These are phyloP conservation scores for Boletus fagicola DNA, from an alignment of 768 basidiomycete genomes.

Conservation along the genomic window DNA sequence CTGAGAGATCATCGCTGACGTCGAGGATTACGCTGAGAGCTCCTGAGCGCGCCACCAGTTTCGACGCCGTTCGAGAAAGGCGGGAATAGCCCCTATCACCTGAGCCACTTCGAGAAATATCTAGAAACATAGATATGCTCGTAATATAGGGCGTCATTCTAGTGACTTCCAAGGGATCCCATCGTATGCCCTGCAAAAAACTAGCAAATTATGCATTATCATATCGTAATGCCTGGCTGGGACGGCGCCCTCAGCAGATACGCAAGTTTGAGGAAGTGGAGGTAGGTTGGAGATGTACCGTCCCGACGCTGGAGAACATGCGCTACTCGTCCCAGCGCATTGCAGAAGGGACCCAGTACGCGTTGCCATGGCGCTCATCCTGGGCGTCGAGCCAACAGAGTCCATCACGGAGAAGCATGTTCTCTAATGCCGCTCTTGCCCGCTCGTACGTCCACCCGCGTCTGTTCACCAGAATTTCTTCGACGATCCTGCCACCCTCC, in stretches of 20 bases:
- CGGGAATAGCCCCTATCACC: neutral
- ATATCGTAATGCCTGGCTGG: neutral
- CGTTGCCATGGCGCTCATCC: conserved; percentile 58
- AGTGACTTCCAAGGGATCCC: neutral
- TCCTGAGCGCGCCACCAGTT: neutral
- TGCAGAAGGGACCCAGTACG: conserved; percentile 87
- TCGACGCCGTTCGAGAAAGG: neutral
- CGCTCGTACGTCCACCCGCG: conserved; percentile 81
- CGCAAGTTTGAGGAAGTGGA: neutral
- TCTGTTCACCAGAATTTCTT: conserved; percentile 54
- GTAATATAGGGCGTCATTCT: too few species aligned
- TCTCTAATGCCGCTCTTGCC: conserved; percentile 75
- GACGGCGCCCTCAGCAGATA: neutral
- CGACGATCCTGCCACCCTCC: conserved; percentile 67
- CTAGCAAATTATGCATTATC: neutral
- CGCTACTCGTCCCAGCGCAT: conserved; percentile 76
- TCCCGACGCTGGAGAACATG: neutral
- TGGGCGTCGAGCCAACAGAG: conserved; percentile 96
- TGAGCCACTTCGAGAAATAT: neutral
- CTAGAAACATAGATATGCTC: too few species aligned
- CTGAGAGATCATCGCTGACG: conserved; percentile 1
- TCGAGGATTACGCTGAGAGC: neutral
- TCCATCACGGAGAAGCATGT: conserved; percentile 88
- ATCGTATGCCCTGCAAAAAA: neutral
- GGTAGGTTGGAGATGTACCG: neutral